These are phyloP conservation scores for Oryza meridionalis DNA, from an alignment of 176 grass and related monocot species.

Conservation along the genomic window DNA sequence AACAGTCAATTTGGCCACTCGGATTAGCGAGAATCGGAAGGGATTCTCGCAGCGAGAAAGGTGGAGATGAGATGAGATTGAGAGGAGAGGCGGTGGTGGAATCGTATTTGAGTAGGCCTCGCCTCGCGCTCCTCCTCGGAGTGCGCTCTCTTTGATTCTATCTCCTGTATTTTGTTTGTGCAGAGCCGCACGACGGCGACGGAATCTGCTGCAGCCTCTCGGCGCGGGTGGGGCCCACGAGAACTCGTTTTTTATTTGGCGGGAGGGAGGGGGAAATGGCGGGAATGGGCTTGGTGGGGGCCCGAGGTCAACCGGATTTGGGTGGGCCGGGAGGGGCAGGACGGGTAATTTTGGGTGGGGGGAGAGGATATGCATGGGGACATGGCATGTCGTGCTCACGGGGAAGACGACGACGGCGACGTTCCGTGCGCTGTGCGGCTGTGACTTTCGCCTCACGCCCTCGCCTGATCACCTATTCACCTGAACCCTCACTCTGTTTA, in stretches of 20 bases:
- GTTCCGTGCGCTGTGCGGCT: background rate
- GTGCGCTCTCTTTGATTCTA: slow-evolving; percentile 14
- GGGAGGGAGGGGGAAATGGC: slow-evolving; percentile 7
- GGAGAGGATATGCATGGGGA: slow-evolving; percentile 26
- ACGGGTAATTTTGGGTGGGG: slow-evolving; percentile 9
- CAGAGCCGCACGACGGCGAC: slow-evolving; percentile 44
- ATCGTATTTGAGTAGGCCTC: slow-evolving; percentile 28
- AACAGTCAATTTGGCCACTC: background rate
- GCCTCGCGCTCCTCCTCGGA: slow-evolving; percentile 17
- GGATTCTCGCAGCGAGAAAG: background rate
- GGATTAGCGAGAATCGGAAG: background rate
- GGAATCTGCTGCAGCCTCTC: slow-evolving; percentile 18
- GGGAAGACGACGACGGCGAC: background rate
- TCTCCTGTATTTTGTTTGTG: slow-evolving; percentile 40
- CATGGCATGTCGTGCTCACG: background rate
- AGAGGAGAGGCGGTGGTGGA: slow-evolving; percentile 4
- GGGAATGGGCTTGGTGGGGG: background rate
- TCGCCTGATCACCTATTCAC: too few species aligned
- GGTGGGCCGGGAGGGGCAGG: background rate
- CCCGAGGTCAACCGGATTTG: background rate
- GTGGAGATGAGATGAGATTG: background rate
- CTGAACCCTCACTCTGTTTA: too few species aligned
- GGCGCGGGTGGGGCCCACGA: slow-evolving; percentile 7
- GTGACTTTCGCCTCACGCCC: too few species aligned
- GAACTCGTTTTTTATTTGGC: background rate